These are phyloP conservation scores for Russula olivacea DNA, from an alignment of 768 basidiomycete species.

Conservation along the genomic window DNA sequence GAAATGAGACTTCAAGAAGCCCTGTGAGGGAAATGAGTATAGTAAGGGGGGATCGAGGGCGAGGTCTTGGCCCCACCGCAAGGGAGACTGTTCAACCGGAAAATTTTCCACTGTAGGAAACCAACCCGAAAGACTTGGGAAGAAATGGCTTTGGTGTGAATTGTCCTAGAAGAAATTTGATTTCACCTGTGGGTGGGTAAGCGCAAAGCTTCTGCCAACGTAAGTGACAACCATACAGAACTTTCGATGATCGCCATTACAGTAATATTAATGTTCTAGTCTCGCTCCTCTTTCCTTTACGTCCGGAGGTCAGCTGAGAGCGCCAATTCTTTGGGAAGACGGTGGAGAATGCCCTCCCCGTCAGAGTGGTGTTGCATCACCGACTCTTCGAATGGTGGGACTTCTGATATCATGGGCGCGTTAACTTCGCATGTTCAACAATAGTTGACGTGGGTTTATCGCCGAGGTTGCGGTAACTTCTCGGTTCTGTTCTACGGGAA, in stretches of 20 bases:
- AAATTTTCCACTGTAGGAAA: too few species aligned
- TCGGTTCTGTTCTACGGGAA: background rate
- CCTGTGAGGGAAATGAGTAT: background rate
- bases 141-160: background rate
- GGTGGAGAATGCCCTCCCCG: background rate
- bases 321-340: background rate
- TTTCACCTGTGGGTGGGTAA: background rate
- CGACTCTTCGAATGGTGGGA: background rate
- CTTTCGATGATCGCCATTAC: constrained; percentile 4
- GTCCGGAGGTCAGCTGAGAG: constrained; percentile 1
- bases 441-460: background rate
- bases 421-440: background rate
- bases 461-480: background rate
- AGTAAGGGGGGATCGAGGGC: background rate
- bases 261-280: background rate
- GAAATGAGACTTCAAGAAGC: background rate
- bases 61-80: background rate
- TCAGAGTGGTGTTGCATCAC: background rate
- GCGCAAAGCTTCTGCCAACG: background rate
- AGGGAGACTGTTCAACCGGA: background rate
- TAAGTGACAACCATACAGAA: constrained; percentile 3
- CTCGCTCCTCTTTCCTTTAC: background rate
- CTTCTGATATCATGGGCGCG: background rate
- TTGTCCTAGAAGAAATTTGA: background rate
- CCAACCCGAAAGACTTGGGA: too few species aligned